Evolutionary conservation across 2,329 filamentous ascomycete species (phyloP), one percentile per base, ranked within the genome.

Genomic region (Capronia americana): DNA sequence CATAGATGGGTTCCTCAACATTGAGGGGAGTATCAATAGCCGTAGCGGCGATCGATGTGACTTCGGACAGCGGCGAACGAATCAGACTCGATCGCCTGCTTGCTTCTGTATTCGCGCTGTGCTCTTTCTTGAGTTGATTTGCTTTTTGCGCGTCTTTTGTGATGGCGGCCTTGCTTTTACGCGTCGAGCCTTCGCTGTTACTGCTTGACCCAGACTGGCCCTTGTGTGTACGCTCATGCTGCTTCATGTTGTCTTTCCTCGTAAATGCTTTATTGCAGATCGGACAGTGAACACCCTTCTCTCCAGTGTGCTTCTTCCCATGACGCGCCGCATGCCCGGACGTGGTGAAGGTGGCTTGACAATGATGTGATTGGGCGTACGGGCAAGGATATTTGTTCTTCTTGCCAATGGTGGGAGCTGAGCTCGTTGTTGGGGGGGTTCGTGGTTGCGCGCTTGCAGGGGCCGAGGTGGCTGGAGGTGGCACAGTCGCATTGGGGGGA

Each of bases 191-290:
- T 26, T 71, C 70, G 17, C 66, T 67, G 12, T 32, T 68, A 53
- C 57, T 70, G 48, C 59, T 68, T 6, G 44, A 63, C 1, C 66
- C 38, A 17, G 50, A 61, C 6, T 57, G 63, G 23, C 64, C 65
- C 57, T 84, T 82, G 74, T 89, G 87, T 0, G 87, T 89, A 41
- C 87, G 81, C 51, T 87, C 86, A 72, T 89, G 87, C 75, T 89
- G 87, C 76, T 89, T 88, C 87, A 89, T 89, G 76, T 89, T 89
- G 78, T 89, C 87, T 73, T 89, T 89, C 69, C 87, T 85, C 12
- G 87, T 89, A 74, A 89, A 89, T 12, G 86, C 87, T 76, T 89
- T 89, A 79, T 87, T 86, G 80, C 87, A 89, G 68, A 88, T 85
- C 0, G 87, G 87, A 73, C 87, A 89, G 72, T 86, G 84, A n/a